phyloP scores from a whole-genome alignment of 139 green algal genomes.

The Chlorella sp. region DNA sequence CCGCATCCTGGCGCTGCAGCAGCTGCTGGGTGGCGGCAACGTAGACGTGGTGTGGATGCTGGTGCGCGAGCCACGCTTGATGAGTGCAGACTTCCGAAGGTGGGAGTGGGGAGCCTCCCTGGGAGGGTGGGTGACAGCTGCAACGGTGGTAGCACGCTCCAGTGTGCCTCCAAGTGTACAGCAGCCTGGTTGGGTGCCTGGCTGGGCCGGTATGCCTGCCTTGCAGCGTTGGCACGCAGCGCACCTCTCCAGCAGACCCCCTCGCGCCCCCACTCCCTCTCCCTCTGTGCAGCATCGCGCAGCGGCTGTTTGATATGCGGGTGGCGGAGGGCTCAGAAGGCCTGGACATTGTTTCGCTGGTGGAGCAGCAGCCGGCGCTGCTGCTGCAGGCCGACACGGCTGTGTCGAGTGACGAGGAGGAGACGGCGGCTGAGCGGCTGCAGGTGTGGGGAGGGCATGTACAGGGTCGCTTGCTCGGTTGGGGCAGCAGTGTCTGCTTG shows the following conservation, averaged over 20 bases:
- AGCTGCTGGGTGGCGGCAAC: conserved; percentile 58
- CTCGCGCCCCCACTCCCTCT: background rate
- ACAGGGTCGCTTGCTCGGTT: no score
- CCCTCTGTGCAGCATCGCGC: conserved; percentile 25
- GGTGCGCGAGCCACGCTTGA: conserved; percentile 63
- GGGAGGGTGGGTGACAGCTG: no score
- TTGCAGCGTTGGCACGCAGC: background rate
- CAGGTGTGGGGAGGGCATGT: background rate
- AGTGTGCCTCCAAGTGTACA: background rate
- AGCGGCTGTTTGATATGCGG: conserved; percentile 63
- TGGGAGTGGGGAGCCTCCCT: background rate
- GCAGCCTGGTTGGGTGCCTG: background rate
- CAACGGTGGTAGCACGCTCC: no score
- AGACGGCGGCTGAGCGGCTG: conserved; percentile 31
- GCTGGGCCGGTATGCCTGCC: background rate
- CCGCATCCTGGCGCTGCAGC: conserved; percentile 64
- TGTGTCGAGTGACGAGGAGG: background rate
- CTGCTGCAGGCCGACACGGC: conserved; percentile 46
- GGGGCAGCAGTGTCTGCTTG: no score
- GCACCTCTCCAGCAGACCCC: background rate
- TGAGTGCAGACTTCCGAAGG: conserved; percentile 51
- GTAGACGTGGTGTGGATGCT: conserved; percentile 67
- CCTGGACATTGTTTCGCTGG: conserved; percentile 57
- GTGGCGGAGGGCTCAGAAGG: conserved; percentile 36
- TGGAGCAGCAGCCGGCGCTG: conserved; percentile 64